These are phyloP conservation scores for Quercus suber DNA, from an alignment of 306 rosid species.

Conservation along the genomic window DNA sequence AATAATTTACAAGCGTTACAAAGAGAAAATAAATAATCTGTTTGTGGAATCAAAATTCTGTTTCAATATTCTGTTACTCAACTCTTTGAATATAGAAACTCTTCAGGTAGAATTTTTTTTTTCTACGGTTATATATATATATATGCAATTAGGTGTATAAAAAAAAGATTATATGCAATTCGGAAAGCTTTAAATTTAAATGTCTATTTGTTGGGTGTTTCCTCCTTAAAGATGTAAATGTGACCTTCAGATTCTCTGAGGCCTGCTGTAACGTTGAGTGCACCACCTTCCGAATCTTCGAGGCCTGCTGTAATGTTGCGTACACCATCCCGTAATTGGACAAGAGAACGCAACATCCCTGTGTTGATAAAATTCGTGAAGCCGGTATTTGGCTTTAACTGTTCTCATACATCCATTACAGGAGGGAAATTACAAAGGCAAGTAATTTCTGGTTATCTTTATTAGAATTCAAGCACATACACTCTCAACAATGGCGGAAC, in stretches of 20 bases:
- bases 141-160: too few species aligned
- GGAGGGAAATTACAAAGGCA: slow-evolving; percentile 75
- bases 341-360: slow-evolving; percentile 54
- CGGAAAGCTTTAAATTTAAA: neutral
- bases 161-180: neutral
- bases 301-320: slow-evolving; percentile 79
- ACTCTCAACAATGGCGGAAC: too few species aligned
- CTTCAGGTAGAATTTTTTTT: neutral
- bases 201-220: slow-evolving; percentile 1
- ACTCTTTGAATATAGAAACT: neutral
- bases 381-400: slow-evolving; percentile 80
- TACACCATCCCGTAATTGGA: slow-evolving; percentile 57
- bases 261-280: slow-evolving; percentile 71
- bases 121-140: neutral
- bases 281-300: too few species aligned
- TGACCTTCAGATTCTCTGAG: slow-evolving; percentile 65
- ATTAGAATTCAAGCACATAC: too few species aligned
- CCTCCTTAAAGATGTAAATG: slow-evolving; percentile 9
- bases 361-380: slow-evolving; percentile 54
- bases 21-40: neutral
- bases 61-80: neutral
- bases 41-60: neutral
- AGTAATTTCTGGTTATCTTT: slow-evolving; percentile 22
- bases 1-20: neutral
- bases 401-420: slow-evolving; percentile 54